Base-by-base conservation (phyloP, 2,329 filamentous ascomycete species). In the Ophiognomonia clavigignenti-juglandacearum region DNA sequence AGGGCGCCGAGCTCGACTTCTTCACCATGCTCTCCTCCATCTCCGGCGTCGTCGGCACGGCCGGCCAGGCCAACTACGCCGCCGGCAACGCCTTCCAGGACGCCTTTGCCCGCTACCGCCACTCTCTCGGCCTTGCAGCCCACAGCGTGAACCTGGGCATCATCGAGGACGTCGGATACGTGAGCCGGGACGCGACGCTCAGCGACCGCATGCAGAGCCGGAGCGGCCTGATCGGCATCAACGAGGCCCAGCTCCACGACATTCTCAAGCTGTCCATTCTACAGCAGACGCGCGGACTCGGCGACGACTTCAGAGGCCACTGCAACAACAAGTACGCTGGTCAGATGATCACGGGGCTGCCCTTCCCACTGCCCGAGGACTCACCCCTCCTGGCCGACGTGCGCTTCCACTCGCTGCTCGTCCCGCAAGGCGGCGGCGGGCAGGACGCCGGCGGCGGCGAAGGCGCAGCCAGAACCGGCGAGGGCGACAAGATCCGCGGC, bases 21-120 rank as follows among this genome's bases (percentile, higher is more conserved):
- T 72, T 67, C 53, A 57, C 66, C 37, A 45, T 65, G 36, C 54
- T 64, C 16, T 62, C 59, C 7, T 64, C 61, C 16, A 53, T 64
- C 14, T 56, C 59, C 2, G 55, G 52, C 20, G 45, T 57, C 10
- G 19, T 59, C 13, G 61, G 54, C 3, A 48, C 49, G 11, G 27
- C 49, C 7, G 51, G 46, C 2, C 61, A 64, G 45, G 53, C 56
- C 40, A 64, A 62, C 40, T 70, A 70, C 46, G 53, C 59, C 6
- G 62, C 64, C 8, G 65, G 58, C 10, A 69, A 68, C 47, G 53
- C 55, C 20, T 69, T 62, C 54, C 52, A 65, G 45, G 61, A 66
- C 32, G 53, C 57, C 8, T 59, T 69, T 24, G 61, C 57, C 38
- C 55, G 57, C 13, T 63, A 63, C 43, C 59, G 66, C 8, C 53